Evolutionary conservation across 192 early-diverging fungal species (phyloP).

Genomic region (Coemansia sp.): DNA sequence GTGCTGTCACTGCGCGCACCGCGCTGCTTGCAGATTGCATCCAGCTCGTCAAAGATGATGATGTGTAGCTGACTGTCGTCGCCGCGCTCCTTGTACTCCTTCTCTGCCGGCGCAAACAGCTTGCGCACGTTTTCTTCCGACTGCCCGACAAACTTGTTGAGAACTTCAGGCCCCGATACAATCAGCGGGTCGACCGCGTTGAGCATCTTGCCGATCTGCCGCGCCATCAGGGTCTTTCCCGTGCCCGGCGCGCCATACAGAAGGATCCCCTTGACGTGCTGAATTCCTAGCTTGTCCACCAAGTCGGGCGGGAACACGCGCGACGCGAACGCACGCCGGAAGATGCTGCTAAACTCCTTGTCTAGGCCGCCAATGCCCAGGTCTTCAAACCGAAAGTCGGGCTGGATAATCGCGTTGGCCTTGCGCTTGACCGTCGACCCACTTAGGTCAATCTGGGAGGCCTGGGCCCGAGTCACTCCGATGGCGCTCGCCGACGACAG

Average conservation of each 20-base stretch:
- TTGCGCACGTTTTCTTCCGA: constrained; percentile 96
- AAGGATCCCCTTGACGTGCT: constrained; percentile 92
- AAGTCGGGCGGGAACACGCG: constrained; percentile 91
- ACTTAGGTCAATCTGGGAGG: constrained; percentile 71
- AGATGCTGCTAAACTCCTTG: constrained; percentile 87
- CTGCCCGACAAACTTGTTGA: constrained; percentile 96
- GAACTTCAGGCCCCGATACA: constrained; percentile 92
- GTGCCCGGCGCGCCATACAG: constrained; percentile 93
- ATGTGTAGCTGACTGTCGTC: constrained; percentile 91
- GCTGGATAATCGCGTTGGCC: constrained; percentile 76
- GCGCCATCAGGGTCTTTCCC: constrained; percentile 95
- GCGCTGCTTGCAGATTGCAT: constrained; percentile 98
- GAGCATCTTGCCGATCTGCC: constrained; percentile 98
- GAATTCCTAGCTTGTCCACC: constrained; percentile 92
- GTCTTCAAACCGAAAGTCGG: constrained; percentile 95
- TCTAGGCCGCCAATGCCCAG: constrained; percentile 98
- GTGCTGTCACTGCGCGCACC: constrained; percentile 87
- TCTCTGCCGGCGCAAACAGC: constrained; percentile 90
- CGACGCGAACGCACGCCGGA: constrained; percentile 95
- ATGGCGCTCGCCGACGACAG: constrained; percentile 67
- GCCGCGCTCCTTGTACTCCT: constrained; percentile 88
- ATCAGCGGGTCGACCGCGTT: constrained; percentile 90
- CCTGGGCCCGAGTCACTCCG: constrained; percentile 61
- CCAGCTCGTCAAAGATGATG: constrained; percentile 98
- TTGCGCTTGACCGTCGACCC: constrained; percentile 54